Evolutionary conservation across 805 yeast genomes (phyloP), one percentile per base, ranked within the genome.

Genomic region (Teunomyces lycoperdinae): DNA sequence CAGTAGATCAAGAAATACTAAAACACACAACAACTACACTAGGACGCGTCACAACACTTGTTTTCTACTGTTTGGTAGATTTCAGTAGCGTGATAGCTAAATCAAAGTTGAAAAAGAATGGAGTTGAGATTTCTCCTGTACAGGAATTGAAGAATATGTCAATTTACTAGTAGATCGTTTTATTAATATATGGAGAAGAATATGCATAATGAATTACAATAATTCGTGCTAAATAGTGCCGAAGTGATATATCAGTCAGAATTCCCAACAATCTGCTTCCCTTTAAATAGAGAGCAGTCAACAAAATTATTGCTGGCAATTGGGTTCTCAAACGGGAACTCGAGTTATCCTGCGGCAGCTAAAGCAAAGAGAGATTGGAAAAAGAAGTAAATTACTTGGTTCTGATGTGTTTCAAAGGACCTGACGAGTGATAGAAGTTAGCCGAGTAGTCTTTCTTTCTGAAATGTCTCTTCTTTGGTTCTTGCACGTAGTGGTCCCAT

Each of bases 401-500:
- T 74, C 90, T 80, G 57, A 87, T 85, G 63, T 81, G 87, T 72
- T 88, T 88, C 66, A 87, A 77, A 46, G 86, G 85, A 20, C 86
- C 87, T 2, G 81, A 56, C 29, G 82, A 75, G 67, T 86, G 92
- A 60, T 68, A 68, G 64, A 87, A 87, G 76, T 87, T 87, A 49
- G 74, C 70, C 34, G 91, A 77, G 61, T 88, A 87, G 45, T 82
- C 85, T 74, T 89, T 88, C 76, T 78, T 79, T 62, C 82, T 78
- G 71, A 88, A 85, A 50, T 77, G 81, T 62, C 89, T 83, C 59
- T 72, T 71, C 63, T 87, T 84, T 47, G 96, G 95, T 66, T 87
- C 94, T 65, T 85, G 89, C 50, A 88, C 80, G 59, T 84, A 85
- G 63, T 81, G 87, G 55, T 84, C 83, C 92, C 94, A 88, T 24